Evolutionary conservation across 257 asterid species (phyloP).

Genomic region (Solanum stenotomum): DNA sequence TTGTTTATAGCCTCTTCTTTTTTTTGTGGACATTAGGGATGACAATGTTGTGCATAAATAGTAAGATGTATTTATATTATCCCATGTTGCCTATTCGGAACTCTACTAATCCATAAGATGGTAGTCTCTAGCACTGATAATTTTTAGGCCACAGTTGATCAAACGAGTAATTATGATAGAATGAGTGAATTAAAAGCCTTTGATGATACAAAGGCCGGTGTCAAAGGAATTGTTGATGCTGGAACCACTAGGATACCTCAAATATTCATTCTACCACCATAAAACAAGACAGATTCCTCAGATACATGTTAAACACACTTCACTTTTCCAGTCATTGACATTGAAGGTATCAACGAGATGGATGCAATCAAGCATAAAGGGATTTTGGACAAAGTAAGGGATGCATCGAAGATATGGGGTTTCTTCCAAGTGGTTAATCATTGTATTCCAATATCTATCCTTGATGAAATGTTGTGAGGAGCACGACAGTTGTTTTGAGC

Average conservation of each 20-base stretch:
- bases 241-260: neutral
- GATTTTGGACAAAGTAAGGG: neutral
- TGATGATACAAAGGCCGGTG: neutral
- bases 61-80: too few species aligned
- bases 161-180: neutral
- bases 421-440: neutral
- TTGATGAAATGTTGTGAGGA: slow-evolving; percentile 28
- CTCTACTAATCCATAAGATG: neutral
- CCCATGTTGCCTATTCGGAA: too few species aligned
- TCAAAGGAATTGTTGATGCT: neutral
- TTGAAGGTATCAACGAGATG: neutral
- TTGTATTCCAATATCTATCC: neutral
- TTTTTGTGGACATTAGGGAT: too few species aligned
- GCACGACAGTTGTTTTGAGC: neutral
- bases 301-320: neutral
- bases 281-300: neutral
- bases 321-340: neutral
- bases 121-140: neutral
- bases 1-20: too few species aligned
- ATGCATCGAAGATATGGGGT: neutral
- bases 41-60: too few species aligned
- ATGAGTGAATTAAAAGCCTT: neutral
- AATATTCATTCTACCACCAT: neutral
- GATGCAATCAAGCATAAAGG: neutral
- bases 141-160: neutral